These are phyloP conservation scores for Cryphonectria radicalis DNA, from an alignment of 2,329 filamentous ascomycete genomes.

Conservation along the genomic window DNA sequence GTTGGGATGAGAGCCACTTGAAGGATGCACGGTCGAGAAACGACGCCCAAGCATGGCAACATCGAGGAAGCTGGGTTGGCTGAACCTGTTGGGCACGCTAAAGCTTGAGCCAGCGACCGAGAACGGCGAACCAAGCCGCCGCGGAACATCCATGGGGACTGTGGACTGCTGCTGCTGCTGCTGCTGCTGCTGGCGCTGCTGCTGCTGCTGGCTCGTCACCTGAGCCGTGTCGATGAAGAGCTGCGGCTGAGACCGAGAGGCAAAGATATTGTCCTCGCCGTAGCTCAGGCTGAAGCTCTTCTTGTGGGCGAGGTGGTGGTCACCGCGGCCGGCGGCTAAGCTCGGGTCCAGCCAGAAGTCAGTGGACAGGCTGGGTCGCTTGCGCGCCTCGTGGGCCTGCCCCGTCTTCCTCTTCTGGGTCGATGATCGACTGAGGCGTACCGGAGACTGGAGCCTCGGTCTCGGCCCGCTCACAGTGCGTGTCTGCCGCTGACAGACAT, in stretches of 20 bases:
- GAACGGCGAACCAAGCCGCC: constrained; percentile 65
- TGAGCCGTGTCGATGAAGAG: constrained; percentile 21
- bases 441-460: constrained; percentile 57
- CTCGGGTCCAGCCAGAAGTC: constrained; percentile 58
- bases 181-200: constrained; percentile 17
- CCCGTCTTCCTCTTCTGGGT: constrained; percentile 60
- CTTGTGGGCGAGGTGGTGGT: constrained; percentile 28
- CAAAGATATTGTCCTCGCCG: constrained; percentile 23
- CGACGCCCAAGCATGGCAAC: constrained; percentile 51
- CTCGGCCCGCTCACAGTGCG: constrained; percentile 53
- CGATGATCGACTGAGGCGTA: constrained; percentile 56
- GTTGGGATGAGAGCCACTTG: constrained; percentile 39
- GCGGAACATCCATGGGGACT: constrained; percentile 43
- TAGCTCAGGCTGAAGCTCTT: constrained; percentile 38
- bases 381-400: constrained; percentile 55
- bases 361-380: constrained; percentile 58
- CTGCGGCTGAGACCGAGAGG: constrained; percentile 20
- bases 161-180: constrained; percentile 32
- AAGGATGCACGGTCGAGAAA: constrained; percentile 62
- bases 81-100: constrained; percentile 64
- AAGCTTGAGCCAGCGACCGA: constrained; percentile 54
- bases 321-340: constrained; percentile 33
- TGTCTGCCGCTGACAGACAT: constrained; percentile 47
- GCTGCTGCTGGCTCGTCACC: constrained; percentile 31
- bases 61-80: constrained; percentile 51